phyloP scores from a whole-genome alignment of 2,329 filamentous ascomycete species.

The Mycosphaerelloides madeirae region DNA sequence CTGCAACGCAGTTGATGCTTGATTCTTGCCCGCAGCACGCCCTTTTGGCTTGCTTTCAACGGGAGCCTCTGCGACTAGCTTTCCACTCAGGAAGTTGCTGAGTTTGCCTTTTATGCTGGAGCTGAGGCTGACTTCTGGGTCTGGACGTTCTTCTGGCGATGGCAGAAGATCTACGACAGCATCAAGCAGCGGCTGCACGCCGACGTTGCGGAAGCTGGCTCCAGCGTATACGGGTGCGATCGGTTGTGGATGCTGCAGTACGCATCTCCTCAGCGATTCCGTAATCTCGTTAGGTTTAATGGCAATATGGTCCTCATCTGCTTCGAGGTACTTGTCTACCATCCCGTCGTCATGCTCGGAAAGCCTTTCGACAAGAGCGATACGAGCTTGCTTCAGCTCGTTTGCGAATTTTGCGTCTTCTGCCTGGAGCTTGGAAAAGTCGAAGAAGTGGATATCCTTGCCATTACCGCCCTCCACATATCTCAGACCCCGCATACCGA shows the following conservation, averaged over 20 bases:
- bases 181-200: constrained; percentile 86
- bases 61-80: constrained; percentile 19
- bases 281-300: constrained; percentile 65
- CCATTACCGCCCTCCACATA: constrained; percentile 67
- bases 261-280: constrained; percentile 66
- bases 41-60: constrained; percentile 33
- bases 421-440: constrained; percentile 49
- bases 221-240: constrained; percentile 85
- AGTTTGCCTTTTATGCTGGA: constrained; percentile 49
- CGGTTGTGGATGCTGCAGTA: constrained; percentile 63
- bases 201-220: constrained; percentile 89
- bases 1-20: constrained; percentile 38
- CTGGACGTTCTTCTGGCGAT: constrained; percentile 72
- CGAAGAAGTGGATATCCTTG: constrained; percentile 49
- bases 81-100: constrained; percentile 40
- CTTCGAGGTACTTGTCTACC: constrained; percentile 77
- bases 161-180: constrained; percentile 84
- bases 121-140: constrained; percentile 70
- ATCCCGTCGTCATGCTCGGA: constrained; percentile 85
- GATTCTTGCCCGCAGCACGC: constrained; percentile 39
- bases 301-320: constrained; percentile 65
- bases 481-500: constrained; percentile 68
- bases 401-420: constrained; percentile 50
- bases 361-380: constrained; percentile 73
- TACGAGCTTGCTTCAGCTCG: constrained; percentile 71